phyloP scores from a whole-genome alignment of 1,284 basidiomycete species.

The Ganoderma sinense region DNA sequence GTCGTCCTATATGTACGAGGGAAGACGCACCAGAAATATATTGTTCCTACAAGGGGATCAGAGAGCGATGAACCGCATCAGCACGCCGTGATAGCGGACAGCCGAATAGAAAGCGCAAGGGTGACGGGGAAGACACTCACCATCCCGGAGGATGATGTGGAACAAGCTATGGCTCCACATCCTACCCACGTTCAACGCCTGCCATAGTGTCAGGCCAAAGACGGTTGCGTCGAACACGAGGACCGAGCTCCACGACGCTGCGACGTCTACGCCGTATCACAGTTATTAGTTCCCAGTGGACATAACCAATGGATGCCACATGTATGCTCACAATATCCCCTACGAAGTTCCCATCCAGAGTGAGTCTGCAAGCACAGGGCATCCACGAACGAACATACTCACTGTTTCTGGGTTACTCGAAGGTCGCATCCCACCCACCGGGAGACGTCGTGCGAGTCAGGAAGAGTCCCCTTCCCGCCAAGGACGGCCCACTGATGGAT shows the following conservation, averaged over 20 bases:
- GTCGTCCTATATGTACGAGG: neutral
- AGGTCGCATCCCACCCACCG: constrained; percentile 6
- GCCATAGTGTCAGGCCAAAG: constrained; percentile 5
- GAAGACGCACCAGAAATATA: constrained; percentile 13
- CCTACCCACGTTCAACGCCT: neutral
- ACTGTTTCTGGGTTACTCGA: constrained; percentile 1
- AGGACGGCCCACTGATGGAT: neutral
- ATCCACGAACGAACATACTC: neutral
- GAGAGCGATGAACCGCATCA: neutral
- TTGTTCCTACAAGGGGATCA: neutral
- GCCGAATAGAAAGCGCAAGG: neutral
- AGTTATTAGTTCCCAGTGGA: neutral
- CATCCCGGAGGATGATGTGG: constrained; percentile 10
- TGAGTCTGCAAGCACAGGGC: neutral
- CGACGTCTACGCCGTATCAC: constrained; percentile 4
- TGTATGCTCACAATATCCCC: constrained; percentile 4
- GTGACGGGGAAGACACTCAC: neutral
- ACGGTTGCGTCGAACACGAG: constrained; percentile 12
- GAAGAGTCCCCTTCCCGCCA: neutral
- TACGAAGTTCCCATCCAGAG: neutral
- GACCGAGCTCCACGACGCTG: neutral
- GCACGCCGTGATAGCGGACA: too few relatives aligned
- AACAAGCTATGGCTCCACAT: constrained; percentile 7
- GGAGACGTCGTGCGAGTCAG: neutral
- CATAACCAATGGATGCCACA: neutral